Conservation (phyloP, 2,329 filamentous ascomycete genomes). For the Penicillium sp. region DNA sequence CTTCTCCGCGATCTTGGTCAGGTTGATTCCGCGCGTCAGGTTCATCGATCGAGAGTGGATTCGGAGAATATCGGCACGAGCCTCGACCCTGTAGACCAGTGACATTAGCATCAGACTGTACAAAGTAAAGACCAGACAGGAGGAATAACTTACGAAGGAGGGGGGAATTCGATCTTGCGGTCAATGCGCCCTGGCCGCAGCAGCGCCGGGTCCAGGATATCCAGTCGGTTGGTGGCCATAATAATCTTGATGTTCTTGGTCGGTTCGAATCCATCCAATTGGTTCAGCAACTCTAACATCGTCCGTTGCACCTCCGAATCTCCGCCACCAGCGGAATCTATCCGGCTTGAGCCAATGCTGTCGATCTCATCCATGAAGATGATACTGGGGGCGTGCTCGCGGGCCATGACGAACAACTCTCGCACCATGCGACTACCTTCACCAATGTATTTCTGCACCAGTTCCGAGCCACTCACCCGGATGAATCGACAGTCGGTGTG, state of each 20-base stretch:
- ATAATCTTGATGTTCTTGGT: conserved; percentile 99
- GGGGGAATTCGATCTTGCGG: conserved; percentile 98
- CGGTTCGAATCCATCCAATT: conserved; percentile 97
- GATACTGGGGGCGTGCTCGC: conserved; percentile 96
- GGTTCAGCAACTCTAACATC: conserved; percentile 97
- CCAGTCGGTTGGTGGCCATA: conserved; percentile 98
- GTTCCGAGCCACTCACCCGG: conserved; percentile 89
- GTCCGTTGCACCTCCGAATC: conserved; percentile 98
- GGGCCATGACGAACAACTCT: conserved; percentile 98
- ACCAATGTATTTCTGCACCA: conserved; percentile 99
- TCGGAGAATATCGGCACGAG: conserved; percentile 93
- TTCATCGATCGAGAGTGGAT: conserved; percentile 99
- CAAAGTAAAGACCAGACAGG: neutral
- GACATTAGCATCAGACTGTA: conserved; percentile 23
- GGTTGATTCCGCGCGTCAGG: conserved; percentile 92
- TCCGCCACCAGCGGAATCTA: conserved; percentile 91
- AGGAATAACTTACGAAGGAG: conserved; percentile 67
- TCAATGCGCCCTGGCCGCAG: conserved; percentile 97
- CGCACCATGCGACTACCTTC: conserved; percentile 98
- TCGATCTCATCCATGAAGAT: conserved; percentile 99
- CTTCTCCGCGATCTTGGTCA: conserved; percentile 98
- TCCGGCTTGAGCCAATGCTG: conserved; percentile 94
- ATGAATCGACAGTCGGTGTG: conserved; percentile 99
- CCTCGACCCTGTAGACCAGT: conserved; percentile 67
- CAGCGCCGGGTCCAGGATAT: conserved; percentile 94